Percentiles rank a stretch among this genome's conserved stretches.
Evolutionary conservation across 1,284 basidiomycete species (phyloP).

Genomic region (Naganishia sp.): DNA sequence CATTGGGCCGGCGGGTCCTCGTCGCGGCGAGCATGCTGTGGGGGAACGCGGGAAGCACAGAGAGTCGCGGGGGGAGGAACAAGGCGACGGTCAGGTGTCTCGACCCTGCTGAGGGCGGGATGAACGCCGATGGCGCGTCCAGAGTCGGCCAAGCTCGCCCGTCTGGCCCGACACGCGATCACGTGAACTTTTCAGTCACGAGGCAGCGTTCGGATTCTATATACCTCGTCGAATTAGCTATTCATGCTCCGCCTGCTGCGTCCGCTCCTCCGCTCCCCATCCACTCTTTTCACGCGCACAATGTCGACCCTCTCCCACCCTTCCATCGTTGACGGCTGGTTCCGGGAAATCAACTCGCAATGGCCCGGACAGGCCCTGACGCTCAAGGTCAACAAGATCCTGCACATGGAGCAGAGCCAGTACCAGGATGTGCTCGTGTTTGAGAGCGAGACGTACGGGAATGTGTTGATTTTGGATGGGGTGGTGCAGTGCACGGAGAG

Average conservation of each 20-base stretch:
- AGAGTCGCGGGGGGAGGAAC: background rate
- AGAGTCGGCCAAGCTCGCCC: background rate
- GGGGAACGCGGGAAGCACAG: background rate
- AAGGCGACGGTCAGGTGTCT: background rate
- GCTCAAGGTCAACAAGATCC: conserved; percentile 89
- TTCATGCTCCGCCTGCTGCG: background rate
- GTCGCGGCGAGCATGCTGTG: background rate
- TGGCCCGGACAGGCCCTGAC: conserved; percentile 97
- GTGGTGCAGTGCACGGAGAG: conserved; percentile 96
- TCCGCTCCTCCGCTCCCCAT: background rate
- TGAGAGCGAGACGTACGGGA: conserved; percentile 90
- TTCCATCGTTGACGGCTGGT: conserved; percentile 81
- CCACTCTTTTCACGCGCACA: background rate
- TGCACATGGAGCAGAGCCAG: conserved; percentile 89
- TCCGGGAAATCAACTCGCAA: conserved; percentile 92
- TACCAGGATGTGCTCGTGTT: conserved; percentile 93
- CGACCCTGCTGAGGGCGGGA: too few relatives aligned
- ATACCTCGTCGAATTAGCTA: background rate
- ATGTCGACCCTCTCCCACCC: conserved; percentile 34
- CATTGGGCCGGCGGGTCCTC: background rate
- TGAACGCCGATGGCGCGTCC: background rate
- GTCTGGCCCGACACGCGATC: conserved; percentile 1
- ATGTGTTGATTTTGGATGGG: conserved; percentile 93
- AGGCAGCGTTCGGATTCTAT: background rate
- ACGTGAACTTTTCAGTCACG: background rate